Evolutionary conservation across 176 grass and related monocot species (phyloP).

Genomic region (Avena insularis): DNA sequence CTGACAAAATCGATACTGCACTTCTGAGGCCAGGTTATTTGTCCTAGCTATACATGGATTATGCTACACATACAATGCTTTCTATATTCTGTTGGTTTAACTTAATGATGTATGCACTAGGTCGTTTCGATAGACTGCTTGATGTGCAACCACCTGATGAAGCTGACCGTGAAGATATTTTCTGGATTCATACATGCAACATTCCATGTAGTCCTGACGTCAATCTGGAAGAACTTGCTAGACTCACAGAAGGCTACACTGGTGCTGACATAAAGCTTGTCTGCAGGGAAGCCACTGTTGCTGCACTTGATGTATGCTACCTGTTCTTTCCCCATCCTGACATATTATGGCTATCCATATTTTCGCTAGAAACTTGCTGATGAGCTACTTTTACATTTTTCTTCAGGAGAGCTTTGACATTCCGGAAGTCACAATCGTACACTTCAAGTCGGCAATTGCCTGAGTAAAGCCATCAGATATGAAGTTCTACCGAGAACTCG

Average conservation of each 20-base stretch:
- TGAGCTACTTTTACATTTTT: not conserved
- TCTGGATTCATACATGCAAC: conserved; percentile 68
- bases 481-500: conserved; percentile 77
- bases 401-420: conserved; percentile 70
- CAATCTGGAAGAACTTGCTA: conserved; percentile 70
- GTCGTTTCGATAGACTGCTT: conserved; percentile 87
- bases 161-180: conserved; percentile 77
- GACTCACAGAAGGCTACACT: conserved; percentile 87
- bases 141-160: conserved; percentile 89
- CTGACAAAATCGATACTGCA: conserved; percentile 95
- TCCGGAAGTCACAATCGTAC: conserved; percentile 54
- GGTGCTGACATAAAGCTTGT: conserved; percentile 86
- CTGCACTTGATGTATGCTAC: conserved; percentile 76
- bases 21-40: conserved; percentile 82
- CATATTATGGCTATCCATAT: not conserved
- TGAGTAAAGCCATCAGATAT: conserved; percentile 67
- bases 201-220: conserved; percentile 72
- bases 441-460: conserved; percentile 64
- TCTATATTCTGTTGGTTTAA: conserved; percentile 18
- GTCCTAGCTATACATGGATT: not conserved
- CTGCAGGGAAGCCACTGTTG: conserved; percentile 87
- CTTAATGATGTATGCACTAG: conserved; percentile 46
- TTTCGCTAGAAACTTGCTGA: conserved; percentile 17
- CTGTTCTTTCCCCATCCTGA: conserved; percentile 21
- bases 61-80: not conserved